A percentile compares a stretch with the other conserved stretches of the same genome.
phyloP scores from a whole-genome alignment of 768 basidiomycete genomes.

The Xerocomellus chrysenteron region DNA sequence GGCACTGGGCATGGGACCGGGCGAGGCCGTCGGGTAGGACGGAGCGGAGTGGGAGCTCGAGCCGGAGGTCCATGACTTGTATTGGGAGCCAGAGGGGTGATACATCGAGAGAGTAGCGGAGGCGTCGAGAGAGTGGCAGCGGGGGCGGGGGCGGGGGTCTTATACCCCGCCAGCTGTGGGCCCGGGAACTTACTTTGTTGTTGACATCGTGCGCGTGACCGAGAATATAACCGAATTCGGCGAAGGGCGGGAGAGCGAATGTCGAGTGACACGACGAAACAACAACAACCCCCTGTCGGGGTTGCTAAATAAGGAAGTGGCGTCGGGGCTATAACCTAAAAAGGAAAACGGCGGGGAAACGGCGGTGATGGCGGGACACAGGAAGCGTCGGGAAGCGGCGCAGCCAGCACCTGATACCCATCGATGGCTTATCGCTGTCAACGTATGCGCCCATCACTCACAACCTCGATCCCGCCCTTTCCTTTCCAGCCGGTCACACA shows the following conservation, averaged over 20 bases:
- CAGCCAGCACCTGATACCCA: conserved; percentile 7
- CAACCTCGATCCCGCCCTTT: conserved; percentile 1
- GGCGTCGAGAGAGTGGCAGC: conserved; percentile 1
- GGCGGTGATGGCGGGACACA: conserved; percentile 23
- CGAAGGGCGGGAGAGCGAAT: conserved; percentile 30
- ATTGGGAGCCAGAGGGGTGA: conserved; percentile 17
- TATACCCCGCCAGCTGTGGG: conserved; percentile 24
- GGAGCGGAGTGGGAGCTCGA: conserved; percentile 4
- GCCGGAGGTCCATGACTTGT: conserved; percentile 23
- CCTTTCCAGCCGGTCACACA: neutral
- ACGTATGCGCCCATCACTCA: conserved; percentile 5
- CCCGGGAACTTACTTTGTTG: conserved; percentile 23
- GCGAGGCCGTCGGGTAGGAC: conserved; percentile 15
- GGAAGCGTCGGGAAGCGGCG: conserved; percentile 16
- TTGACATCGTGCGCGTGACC: conserved; percentile 9
- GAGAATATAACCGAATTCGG: conserved; percentile 12
- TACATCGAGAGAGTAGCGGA: conserved; percentile 19
- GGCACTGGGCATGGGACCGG: conserved; percentile 23
- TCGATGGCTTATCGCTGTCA: conserved; percentile 19
- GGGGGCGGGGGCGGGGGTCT: conserved; percentile 12
- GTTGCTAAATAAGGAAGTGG: conserved; percentile 19
- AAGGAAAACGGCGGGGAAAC: conserved; percentile 21
- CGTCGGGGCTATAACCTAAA: conserved; percentile 18
- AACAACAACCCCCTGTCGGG: conserved; percentile 16
- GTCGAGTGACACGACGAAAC: conserved; percentile 15